Percentiles rank a stretch among this genome's conserved stretches.
Conservation (phyloP, 257 asterid genomes). For the Knoxia roxburghii region DNA sequence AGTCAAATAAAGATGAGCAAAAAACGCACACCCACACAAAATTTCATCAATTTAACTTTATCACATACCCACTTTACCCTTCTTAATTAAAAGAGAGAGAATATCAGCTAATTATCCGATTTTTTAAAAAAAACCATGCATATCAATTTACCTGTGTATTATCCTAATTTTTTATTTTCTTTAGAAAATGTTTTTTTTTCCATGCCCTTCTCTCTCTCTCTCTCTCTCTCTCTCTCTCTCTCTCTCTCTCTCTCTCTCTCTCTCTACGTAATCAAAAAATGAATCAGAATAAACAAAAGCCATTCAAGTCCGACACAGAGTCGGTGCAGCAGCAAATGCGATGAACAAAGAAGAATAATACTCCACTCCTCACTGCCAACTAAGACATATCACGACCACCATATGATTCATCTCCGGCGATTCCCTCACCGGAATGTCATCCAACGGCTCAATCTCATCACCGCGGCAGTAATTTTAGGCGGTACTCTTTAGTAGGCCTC, state of each 20-base stretch:
- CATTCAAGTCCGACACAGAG: constrained; percentile 51
- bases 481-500: background rate
- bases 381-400: background rate
- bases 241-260: constrained; percentile 11
- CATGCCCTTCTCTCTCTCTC: constrained; percentile 16
- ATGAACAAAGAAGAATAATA: constrained; percentile 4
- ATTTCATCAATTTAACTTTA: no score
- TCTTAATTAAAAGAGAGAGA: no score
- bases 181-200: background rate
- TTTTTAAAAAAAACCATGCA: no score
- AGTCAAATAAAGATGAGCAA: no score
- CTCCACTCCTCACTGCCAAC: constrained; percentile 8
- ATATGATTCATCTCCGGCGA: constrained; percentile 7
- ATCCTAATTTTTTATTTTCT: constrained; percentile 5
- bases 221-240: constrained; percentile 19
- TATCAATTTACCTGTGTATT: background rate
- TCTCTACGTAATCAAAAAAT: constrained; percentile 57
- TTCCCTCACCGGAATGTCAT: constrained; percentile 8
- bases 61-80: no score
- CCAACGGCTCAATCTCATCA: background rate
- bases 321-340: constrained; percentile 45
- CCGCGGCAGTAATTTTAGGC: background rate
- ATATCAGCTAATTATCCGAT: no score
- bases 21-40: no score
- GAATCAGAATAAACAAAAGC: constrained; percentile 50